Evolutionary conservation across 768 basidiomycete species (phyloP).

Genomic region (Pleurotus salmoneostramineus): DNA sequence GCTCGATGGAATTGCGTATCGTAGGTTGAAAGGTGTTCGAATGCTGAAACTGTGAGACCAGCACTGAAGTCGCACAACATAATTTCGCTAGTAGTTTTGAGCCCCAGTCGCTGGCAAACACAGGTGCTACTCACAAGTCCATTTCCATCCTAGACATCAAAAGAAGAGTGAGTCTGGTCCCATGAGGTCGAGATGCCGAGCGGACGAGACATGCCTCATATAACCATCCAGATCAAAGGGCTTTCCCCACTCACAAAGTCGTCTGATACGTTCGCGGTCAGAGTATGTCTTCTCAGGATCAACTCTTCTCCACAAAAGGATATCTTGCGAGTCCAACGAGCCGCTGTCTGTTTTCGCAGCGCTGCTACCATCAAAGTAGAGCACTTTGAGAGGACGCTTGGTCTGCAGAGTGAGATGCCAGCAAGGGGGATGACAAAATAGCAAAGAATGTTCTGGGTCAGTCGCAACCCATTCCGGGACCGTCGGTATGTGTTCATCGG

Average conservation of each 20-base stretch:
- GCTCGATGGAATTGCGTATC: not conserved
- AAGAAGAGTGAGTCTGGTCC: not conserved
- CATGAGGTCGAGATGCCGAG: not conserved
- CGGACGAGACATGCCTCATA: conserved; percentile 26
- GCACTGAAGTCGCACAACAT: conserved; percentile 28
- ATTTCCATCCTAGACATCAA: conserved; percentile 10
- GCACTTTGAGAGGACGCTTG: conserved; percentile 23
- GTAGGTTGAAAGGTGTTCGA: not conserved
- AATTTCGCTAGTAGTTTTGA: conserved; percentile 23
- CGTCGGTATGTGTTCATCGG: conserved; percentile 19
- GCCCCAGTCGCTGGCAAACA: not conserved
- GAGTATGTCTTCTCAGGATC: conserved; percentile 12
- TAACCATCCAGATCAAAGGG: conserved; percentile 39
- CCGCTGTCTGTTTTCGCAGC: conserved; percentile 26
- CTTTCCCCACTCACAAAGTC: conserved; percentile 41
- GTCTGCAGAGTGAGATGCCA: conserved; percentile 16
- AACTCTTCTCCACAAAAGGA: conserved; percentile 26
- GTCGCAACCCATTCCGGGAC: conserved; percentile 32
- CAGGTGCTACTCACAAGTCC: conserved; percentile 22
- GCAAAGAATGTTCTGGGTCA: conserved; percentile 34
- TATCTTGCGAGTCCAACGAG: conserved; percentile 31
- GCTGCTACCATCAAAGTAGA: conserved; percentile 38
- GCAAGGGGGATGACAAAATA: not conserved
- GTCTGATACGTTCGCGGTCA: conserved; percentile 32
- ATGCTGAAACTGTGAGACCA: conserved; percentile 11